Conservation (phyloP, 305 asterid genomes). For the Solanum hybrid region DNA sequence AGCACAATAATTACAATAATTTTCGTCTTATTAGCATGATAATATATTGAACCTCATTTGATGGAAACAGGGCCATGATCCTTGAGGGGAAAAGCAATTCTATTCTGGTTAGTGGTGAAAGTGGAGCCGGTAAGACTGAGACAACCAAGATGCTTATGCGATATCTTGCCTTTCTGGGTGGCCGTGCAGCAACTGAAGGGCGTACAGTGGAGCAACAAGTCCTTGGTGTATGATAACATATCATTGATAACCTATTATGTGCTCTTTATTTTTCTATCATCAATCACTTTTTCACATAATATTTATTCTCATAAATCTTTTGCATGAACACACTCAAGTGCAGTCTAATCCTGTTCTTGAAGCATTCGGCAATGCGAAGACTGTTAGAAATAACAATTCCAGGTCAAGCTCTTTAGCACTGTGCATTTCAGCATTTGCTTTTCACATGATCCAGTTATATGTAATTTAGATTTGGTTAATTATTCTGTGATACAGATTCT, state of each 20-base stretch:
- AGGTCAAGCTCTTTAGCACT: constrained; percentile 51
- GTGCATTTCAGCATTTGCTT: constrained; percentile 12
- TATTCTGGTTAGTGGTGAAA: constrained; percentile 95
- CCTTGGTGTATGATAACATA: constrained; percentile 69
- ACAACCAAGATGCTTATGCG: constrained; percentile 98
- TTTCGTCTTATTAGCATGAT: constrained; percentile 12
- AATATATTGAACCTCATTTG: constrained; percentile 7
- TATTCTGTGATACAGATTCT: background rate
- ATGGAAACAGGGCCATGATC: constrained; percentile 77
- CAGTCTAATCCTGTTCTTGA: constrained; percentile 99
- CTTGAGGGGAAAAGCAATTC: constrained; percentile 88
- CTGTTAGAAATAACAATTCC: constrained; percentile 96
- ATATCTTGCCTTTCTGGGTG: constrained; percentile 92
- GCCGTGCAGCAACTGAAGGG: constrained; percentile 94
- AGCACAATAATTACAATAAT: constrained; percentile 4
- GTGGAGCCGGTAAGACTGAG: constrained; percentile 99
- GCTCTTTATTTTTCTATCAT: background rate
- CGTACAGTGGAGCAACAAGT: constrained; percentile 99
- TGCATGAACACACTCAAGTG: constrained; percentile 24
- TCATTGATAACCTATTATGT: background rate
- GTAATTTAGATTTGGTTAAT: background rate
- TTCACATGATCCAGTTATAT: background rate
- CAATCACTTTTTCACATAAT: constrained; percentile 3
- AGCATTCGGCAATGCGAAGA: constrained; percentile 98
- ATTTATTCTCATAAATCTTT: constrained; percentile 21